Evolutionary conservation across 352 stramenopile genomes (phyloP).

Genomic region (Globisporangium irregulare): DNA sequence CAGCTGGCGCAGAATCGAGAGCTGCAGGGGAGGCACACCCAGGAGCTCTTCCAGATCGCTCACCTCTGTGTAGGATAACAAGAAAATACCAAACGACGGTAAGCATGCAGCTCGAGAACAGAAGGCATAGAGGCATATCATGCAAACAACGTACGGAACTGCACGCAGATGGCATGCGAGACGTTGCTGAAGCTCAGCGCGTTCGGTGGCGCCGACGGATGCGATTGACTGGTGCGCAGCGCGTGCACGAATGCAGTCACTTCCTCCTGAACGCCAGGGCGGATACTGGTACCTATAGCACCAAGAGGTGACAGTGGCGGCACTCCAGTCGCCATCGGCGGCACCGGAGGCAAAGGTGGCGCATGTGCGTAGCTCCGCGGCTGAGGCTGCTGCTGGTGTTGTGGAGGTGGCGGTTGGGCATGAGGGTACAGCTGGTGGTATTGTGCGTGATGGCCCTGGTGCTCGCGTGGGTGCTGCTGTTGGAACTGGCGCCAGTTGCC

Average conservation of each 20-base stretch:
- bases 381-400: slow-evolving; percentile 23
- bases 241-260: slow-evolving; percentile 58
- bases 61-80: slow-evolving; percentile 26
- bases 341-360: slow-evolving; percentile 4
- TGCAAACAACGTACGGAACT: slow-evolving; percentile 50
- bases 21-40: slow-evolving; percentile 35
- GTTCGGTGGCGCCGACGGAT: slow-evolving; percentile 43
- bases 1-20: slow-evolving; percentile 51
- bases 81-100: not conserved
- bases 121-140: not conserved
- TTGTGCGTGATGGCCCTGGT: not conserved
- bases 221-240: slow-evolving; percentile 51
- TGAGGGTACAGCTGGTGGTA: not conserved
- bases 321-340: not conserved
- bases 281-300: not conserved
- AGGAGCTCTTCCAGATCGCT: slow-evolving; percentile 55
- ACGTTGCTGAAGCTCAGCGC: slow-evolving; percentile 46
- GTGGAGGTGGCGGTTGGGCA: slow-evolving; percentile 11
- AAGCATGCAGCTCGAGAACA: not conserved
- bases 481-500: slow-evolving; percentile 35
- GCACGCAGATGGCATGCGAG: slow-evolving; percentile 51
- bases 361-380: slow-evolving; percentile 10
- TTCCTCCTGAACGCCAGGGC: slow-evolving; percentile 35
- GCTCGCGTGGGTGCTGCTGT: slow-evolving; percentile 25
- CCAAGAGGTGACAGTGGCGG: not conserved